These are phyloP conservation scores for Citrus sp. DNA, from an alignment of 345 rosid genomes.

Conservation along the genomic window DNA sequence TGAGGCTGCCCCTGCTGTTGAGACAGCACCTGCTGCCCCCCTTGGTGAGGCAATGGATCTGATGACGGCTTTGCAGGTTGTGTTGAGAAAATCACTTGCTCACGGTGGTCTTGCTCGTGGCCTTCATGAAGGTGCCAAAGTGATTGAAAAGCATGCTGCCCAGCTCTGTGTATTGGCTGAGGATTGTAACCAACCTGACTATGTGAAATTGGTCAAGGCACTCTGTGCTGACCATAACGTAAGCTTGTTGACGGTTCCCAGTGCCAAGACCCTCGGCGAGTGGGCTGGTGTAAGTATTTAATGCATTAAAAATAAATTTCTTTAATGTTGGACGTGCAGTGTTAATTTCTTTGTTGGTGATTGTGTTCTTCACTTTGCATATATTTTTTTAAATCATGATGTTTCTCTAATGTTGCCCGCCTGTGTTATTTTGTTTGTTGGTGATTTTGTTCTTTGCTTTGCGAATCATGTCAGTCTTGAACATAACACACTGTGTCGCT, in stretches of 20 bases:
- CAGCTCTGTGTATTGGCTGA: constrained; percentile 80
- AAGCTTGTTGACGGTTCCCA: constrained; percentile 61
- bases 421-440: no score
- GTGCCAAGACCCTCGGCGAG: constrained; percentile 87
- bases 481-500: no score
- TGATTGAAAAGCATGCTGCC: constrained; percentile 71
- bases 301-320: no score
- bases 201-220: constrained; percentile 72
- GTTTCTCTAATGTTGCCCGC: no score
- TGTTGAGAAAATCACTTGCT: constrained; percentile 72
- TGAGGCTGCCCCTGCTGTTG: constrained; percentile 53
- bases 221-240: constrained; percentile 76
- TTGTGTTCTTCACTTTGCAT: background rate
- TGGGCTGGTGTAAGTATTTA: constrained; percentile 82
- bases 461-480: no score
- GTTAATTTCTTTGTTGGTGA: background rate
- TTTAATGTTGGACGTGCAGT: background rate
- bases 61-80: constrained; percentile 67
- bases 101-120: constrained; percentile 78
- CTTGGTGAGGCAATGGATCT: constrained; percentile 74
- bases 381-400: background rate
- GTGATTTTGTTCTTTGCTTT: no score
- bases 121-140: constrained; percentile 75
- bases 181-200: constrained; percentile 86
- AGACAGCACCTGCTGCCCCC: constrained; percentile 32